Conservation (phyloP, 2,329 filamentous ascomycete genomes). For the Aspergillus persii region DNA sequence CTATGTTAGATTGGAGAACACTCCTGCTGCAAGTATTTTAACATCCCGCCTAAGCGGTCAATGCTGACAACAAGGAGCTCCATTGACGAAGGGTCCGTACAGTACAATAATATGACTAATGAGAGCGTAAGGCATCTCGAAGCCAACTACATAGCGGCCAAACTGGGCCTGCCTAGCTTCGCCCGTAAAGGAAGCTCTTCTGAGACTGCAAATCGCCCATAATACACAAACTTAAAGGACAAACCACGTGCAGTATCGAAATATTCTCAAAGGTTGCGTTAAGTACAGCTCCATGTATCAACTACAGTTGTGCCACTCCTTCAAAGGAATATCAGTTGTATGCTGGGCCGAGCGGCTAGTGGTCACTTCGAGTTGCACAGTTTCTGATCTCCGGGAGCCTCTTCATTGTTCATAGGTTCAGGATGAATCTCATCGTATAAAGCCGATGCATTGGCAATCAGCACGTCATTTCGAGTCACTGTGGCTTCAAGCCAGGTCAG, state of each 20-base stretch:
- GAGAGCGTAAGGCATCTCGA: background rate
- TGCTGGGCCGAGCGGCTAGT: background rate
- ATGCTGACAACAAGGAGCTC: background rate
- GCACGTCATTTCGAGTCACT: background rate
- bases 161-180: background rate
- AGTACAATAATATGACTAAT: background rate
- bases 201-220: background rate
- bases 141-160: background rate
- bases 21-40: background rate
- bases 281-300: background rate
- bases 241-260: background rate
- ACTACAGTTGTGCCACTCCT: background rate
- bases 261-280: background rate
- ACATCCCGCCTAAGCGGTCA: background rate
- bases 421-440: background rate
- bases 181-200: background rate
- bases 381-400: background rate
- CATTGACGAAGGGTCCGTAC: background rate
- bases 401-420: background rate
- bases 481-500: background rate
- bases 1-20: background rate
- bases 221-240: background rate
- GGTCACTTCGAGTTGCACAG: background rate
- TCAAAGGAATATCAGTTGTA: background rate
- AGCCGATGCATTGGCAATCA: background rate